A percentile compares a stretch with the other conserved stretches of the same genome.
phyloP scores from a whole-genome alignment of 768 basidiomycete species.

The Boletus vinaceobasis region DNA sequence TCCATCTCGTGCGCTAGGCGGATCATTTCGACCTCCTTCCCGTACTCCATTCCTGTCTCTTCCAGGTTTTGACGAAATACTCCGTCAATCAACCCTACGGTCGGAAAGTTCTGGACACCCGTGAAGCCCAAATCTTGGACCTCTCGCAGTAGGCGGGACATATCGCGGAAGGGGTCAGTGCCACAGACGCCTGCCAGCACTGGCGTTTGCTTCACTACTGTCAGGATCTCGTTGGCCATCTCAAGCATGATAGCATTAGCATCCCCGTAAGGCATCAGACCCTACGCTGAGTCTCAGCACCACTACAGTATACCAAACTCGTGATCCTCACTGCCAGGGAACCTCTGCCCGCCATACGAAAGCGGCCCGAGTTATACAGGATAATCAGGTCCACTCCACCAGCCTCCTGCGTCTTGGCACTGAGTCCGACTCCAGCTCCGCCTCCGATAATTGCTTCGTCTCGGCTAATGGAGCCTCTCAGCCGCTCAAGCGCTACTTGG shows the following conservation, averaged over 20 bases:
- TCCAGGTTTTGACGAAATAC: slow-evolving; percentile 29
- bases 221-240: slow-evolving; percentile 28
- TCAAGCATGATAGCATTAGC: slow-evolving; percentile 29
- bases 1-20: slow-evolving; percentile 21
- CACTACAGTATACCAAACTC: not conserved
- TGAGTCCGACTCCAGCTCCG: slow-evolving; percentile 26
- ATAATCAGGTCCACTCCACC: slow-evolving; percentile 27
- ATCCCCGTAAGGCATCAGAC: slow-evolving; percentile 29
- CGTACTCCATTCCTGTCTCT: slow-evolving; percentile 31
- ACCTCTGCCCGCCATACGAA: slow-evolving; percentile 31
- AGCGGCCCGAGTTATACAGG: slow-evolving; percentile 32
- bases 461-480: slow-evolving; percentile 11
- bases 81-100: slow-evolving; percentile 27
- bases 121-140: slow-evolving; percentile 26
- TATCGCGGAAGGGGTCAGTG: slow-evolving; percentile 29
- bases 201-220: slow-evolving; percentile 26
- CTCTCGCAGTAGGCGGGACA: slow-evolving; percentile 20
- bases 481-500: slow-evolving; percentile 10
- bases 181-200: slow-evolving; percentile 29
- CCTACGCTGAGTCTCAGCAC: slow-evolving; percentile 5
- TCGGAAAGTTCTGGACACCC: slow-evolving; percentile 30
- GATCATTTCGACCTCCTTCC: slow-evolving; percentile 31
- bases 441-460: slow-evolving; percentile 26
- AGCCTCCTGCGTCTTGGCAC: slow-evolving; percentile 27
- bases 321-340: slow-evolving; percentile 24